These are phyloP conservation scores for Chalciporus piperatus DNA, from an alignment of 768 basidiomycete species.

Conservation along the genomic window DNA sequence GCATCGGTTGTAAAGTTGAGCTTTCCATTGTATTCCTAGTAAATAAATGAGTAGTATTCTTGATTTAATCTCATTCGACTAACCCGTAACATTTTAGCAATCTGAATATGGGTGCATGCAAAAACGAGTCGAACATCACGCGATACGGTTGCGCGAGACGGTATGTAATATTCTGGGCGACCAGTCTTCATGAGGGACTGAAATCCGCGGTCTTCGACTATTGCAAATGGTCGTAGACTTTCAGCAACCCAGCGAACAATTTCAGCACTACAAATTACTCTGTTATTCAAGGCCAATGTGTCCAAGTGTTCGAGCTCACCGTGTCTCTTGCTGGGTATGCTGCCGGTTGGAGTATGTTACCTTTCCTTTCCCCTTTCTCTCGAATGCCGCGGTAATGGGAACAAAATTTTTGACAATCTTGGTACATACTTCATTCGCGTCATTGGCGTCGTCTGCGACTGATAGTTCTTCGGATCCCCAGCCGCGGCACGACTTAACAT, in stretches of 20 bases:
- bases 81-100: constrained; percentile 30
- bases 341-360: constrained; percentile 30
- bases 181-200: constrained; percentile 14
- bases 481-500: constrained; percentile 33
- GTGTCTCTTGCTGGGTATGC: constrained; percentile 17
- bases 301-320: too few species aligned
- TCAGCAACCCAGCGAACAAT: constrained; percentile 37
- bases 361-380: constrained; percentile 26
- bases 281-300: too few species aligned
- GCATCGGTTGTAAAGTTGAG: not conserved
- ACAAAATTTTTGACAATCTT: not conserved
- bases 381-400: constrained; percentile 28
- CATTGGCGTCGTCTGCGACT: not conserved
- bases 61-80: too few species aligned
- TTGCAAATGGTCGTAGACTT: constrained; percentile 31
- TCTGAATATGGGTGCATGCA: constrained; percentile 8
- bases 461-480: not conserved
- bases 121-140: constrained; percentile 32
- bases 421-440: not conserved
- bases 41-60: too few species aligned
- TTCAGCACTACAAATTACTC: constrained; percentile 30
- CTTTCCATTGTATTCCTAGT: not conserved
- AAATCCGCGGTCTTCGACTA: constrained; percentile 36
- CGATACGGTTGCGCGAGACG: constrained; percentile 31
- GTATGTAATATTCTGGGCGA: constrained; percentile 29